Evolutionary conservation across 495 filamentous ascomycete genomes (phyloP).

Genomic region (Neurospora pannonica): DNA sequence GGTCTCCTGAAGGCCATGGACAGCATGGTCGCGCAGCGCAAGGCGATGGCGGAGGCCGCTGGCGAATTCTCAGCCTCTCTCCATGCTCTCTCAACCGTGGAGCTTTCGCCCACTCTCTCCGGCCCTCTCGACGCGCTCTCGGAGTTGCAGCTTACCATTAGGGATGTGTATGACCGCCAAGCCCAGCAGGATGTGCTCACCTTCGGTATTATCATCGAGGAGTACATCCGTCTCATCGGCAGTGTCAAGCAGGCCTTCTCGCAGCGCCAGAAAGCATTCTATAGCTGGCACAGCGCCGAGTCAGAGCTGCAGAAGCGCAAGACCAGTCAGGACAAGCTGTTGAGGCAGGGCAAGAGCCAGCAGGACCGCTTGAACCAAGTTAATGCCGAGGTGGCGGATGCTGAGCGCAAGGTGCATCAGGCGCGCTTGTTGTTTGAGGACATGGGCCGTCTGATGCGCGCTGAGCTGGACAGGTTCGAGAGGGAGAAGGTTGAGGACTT

Average conservation of each 20-base stretch:
- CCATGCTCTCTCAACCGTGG: conserved; percentile 80
- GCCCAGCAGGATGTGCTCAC: conserved; percentile 96
- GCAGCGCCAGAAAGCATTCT: conserved; percentile 90
- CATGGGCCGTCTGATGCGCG: conserved; percentile 88
- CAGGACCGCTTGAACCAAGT: conserved; percentile 90
- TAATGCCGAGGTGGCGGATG: conserved; percentile 83
- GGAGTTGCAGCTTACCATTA: conserved; percentile 84
- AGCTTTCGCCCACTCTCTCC: conserved; percentile 81
- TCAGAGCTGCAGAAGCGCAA: conserved; percentile 80
- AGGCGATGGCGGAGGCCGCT: conserved; percentile 84
- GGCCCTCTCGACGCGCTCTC: conserved; percentile 82
- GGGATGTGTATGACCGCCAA: conserved; percentile 91
- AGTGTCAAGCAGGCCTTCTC: conserved; percentile 85
- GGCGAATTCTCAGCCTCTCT: conserved; percentile 86
- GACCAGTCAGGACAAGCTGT: conserved; percentile 77
- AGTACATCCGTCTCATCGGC: conserved; percentile 93
- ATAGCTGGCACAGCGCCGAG: conserved; percentile 85
- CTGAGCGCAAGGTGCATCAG: conserved; percentile 88
- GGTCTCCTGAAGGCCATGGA: conserved; percentile 89
- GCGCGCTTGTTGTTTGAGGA: conserved; percentile 87
- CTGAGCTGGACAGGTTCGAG: conserved; percentile 89
- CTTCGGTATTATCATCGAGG: conserved; percentile 92
- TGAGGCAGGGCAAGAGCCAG: conserved; percentile 86
- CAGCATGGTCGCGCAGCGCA: conserved; percentile 79
- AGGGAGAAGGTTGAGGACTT: conserved; percentile 98